Percentiles rank a stretch among this genome's conserved stretches.
Conservation (phyloP, 176 grass and related monocot species). For the Elymus sibiricus region DNA sequence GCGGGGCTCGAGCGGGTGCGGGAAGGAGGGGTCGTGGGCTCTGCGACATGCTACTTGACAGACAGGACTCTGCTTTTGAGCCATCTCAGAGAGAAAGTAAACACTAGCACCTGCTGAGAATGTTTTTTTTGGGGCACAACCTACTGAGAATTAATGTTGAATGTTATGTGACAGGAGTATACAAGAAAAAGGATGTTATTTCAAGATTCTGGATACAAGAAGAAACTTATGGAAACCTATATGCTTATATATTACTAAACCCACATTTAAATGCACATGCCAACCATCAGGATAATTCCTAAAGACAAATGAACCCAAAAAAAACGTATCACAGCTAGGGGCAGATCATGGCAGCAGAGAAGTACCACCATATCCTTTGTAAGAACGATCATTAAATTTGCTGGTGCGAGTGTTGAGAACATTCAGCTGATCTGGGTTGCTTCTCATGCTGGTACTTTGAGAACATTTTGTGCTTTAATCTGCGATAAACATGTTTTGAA, state of each 20-base stretch:
- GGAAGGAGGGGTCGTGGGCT: too few relatives aligned
- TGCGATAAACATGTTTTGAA: constrained; percentile 27
- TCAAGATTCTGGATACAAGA: neutral
- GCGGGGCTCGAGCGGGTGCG: too few relatives aligned
- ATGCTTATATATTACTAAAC: constrained; percentile 24
- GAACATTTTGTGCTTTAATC: constrained; percentile 71
- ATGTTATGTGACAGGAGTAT: neutral
- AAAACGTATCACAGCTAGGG: neutral
- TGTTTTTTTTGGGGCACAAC: too few relatives aligned
- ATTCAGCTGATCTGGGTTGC: constrained; percentile 37
- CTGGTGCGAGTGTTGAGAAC: constrained; percentile 42
- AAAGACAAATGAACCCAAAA: neutral
- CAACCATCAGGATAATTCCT: neutral
- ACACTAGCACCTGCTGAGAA: neutral
- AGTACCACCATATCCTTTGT: constrained; percentile 66
- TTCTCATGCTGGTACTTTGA: constrained; percentile 37
- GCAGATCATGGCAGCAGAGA: neutral
- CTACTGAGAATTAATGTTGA: neutral
- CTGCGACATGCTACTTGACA: neutral
- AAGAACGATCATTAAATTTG: constrained; percentile 60
- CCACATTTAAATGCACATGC: neutral
- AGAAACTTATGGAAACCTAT: neutral
- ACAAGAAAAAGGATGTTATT: neutral
- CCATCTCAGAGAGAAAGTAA: neutral
- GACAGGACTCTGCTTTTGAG: neutral